phyloP scores from a whole-genome alignment of 2,329 filamentous ascomycete genomes.

The Fusarium devonianum region DNA sequence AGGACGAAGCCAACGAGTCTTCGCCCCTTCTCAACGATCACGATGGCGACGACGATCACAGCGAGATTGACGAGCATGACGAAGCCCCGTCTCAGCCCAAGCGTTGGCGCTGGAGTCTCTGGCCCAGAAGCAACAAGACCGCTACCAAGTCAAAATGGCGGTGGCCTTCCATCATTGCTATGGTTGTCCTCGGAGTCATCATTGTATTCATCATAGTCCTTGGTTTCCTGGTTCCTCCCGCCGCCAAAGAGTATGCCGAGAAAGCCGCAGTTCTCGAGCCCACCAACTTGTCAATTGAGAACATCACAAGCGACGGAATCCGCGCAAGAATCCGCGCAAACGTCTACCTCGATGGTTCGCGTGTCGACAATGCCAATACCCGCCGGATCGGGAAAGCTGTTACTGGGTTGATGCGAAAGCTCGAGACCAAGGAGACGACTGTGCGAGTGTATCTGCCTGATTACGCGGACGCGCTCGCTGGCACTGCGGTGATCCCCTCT shows the following conservation, averaged over 20 bases:
- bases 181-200: constrained; percentile 68
- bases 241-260: constrained; percentile 85
- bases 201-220: constrained; percentile 75
- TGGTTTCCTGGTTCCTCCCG: constrained; percentile 81
- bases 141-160: constrained; percentile 46
- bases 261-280: constrained; percentile 83
- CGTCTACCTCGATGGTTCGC: constrained; percentile 79
- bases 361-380: constrained; percentile 74
- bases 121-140: constrained; percentile 29
- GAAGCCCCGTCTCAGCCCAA: constrained; percentile 20
- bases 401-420: constrained; percentile 80
- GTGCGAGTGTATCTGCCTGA: constrained; percentile 84
- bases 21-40: constrained; percentile 59
- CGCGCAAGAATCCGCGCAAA: constrained; percentile 81
- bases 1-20: constrained; percentile 51
- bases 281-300: constrained; percentile 83
- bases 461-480: constrained; percentile 79
- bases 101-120: constrained; percentile 28
- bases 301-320: constrained; percentile 80
- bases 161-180: constrained; percentile 82
- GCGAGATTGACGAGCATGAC: constrained; percentile 41
- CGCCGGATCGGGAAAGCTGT: constrained; percentile 78
- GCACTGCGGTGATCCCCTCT: constrained; percentile 77
- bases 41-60: constrained; percentile 47
- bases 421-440: constrained; percentile 76